Evolutionary conservation across 2,329 filamentous ascomycete species (phyloP), one percentile per base, ranked within the genome.

Genomic region (Aspergillus glaucus): DNA sequence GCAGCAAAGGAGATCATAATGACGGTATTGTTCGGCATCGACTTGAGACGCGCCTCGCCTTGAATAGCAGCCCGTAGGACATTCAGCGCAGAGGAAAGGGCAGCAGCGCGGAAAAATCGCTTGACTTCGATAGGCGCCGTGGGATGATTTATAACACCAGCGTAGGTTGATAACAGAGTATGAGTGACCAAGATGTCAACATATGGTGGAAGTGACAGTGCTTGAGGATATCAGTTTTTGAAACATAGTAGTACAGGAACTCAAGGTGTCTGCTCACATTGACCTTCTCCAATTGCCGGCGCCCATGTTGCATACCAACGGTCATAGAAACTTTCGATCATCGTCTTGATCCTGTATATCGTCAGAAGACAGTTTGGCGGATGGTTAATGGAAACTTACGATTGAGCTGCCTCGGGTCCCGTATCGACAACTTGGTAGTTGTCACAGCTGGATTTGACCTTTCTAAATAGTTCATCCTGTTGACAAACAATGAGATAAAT

Each of bases 1-100:
- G 83, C 83, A 0, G 85, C 85, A 54, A 87, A 88, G 1, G 84
- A 86, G 10, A 88, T 86, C 86, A 88, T 88, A 54, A 88, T 86
- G 48, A 85, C 80, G 0, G 85, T 87, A 56, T 88, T 88, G 65
- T 88, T 88, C 0, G 85, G 85, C 85, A 88, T 88, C 0, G 85
- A 87, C 48, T 82, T 82, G 0, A 88, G 74, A 52, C 84, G 79
- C 0, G 76, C 72, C 60, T 88, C 85, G 30, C 85, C 85, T 63
- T 87, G 85, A 5, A 88, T 86, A 0, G 85, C 85, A 1, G 82
- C 83, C 19, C 85, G 80, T 74, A 88, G 79, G 4, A 88, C 86
- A 50, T 87, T 87, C n/a, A 88, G 67, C 0, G 86, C 84, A 0
- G 85, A 85, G 0, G 85, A 86, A 0, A 88, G 75, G 1, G 84